Base-by-base conservation (phyloP, 2,329 filamentous ascomycete species). In the Aspergillus sojae region DNA sequence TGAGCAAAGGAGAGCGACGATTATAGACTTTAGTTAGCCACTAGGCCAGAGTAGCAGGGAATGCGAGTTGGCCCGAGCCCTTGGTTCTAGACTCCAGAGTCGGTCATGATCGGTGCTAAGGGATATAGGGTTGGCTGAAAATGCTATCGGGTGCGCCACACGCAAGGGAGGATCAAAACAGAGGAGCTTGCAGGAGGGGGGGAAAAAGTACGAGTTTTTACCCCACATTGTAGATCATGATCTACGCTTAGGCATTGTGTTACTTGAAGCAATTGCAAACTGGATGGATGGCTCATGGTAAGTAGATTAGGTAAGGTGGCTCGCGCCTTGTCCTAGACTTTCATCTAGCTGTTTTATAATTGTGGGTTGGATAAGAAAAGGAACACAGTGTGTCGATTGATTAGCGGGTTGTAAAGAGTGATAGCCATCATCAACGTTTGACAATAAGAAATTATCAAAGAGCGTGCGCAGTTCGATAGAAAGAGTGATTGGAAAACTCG, bases 341-440 rank as follows among this genome's bases (percentile, higher is more conserved):
- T 26, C 10, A 36, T 45, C 36, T 23, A 19, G 48, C 28, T 21
- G 6, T 55, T 32, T 36, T 41, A 6, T 36, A 21, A 39, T 26
- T 32, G 28, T 19, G 23, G 16, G 14, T 11, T 19, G 19, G 23
- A 43, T 10, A 54, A 26, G 41, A 14, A 54, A n/a, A 43, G 16
- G 23, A 54, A 52, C 46, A 50, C 3, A 30, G 26, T 50, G 48
- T 28, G 28, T n/a, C 34, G n/a, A 30, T 28, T 39, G 19, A 54
- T 16, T 12, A 43, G 58, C 48, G 58, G 32, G 34, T 12, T 10
- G 39, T 9, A 60, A 53, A 19, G 58, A 60, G 36, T 43, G 58
- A 30, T 39, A 60, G 36, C 58, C 36, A 34, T 60, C 50, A 30
- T 19, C 46, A 60, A 50, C 28, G n/a, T 52, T 23, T 19, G 52